Conservation (phyloP, 805 yeast genomes). For the Wickerhamiella azyma region DNA sequence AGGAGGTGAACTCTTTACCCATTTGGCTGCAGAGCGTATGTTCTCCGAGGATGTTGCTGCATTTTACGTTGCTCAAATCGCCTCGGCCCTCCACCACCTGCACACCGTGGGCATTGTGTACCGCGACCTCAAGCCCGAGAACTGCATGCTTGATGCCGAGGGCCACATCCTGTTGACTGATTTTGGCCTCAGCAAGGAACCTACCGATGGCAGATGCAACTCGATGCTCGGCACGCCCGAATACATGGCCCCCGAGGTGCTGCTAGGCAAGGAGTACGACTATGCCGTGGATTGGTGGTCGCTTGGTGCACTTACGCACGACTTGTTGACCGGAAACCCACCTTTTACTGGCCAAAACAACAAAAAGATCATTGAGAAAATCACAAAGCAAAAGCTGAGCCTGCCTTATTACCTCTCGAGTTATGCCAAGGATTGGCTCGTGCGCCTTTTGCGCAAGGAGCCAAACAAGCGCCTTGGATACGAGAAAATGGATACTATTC, state of each 20-base stretch:
- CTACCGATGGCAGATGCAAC: constrained; percentile 33
- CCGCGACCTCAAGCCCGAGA: constrained; percentile 82
- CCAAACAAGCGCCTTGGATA: constrained; percentile 54
- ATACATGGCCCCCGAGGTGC: constrained; percentile 82
- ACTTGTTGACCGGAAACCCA: constrained; percentile 73
- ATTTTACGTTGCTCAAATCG: constrained; percentile 68
- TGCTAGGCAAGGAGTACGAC: constrained; percentile 64
- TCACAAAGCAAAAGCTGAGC: constrained; percentile 45
- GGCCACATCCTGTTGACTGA: constrained; percentile 80
- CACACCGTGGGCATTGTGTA: constrained; percentile 74
- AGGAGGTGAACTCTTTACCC: constrained; percentile 75
- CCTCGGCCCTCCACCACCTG: constrained; percentile 60
- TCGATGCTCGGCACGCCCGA: constrained; percentile 68
- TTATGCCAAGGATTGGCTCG: constrained; percentile 66
- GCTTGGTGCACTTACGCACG: constrained; percentile 66
- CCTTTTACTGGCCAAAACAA: constrained; percentile 80
- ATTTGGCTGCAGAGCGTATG: constrained; percentile 37
- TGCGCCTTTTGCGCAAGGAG: constrained; percentile 52
- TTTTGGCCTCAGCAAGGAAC: constrained; percentile 54
- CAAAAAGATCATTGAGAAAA: constrained; percentile 61
- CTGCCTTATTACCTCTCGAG: constrained; percentile 64
- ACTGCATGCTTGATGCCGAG: constrained; percentile 58
- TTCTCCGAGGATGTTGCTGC: constrained; percentile 52
- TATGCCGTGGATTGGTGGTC: constrained; percentile 88
- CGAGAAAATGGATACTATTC: constrained; percentile 38